phyloP scores from a whole-genome alignment of 306 rosid species.

The Trifolium repens region DNA sequence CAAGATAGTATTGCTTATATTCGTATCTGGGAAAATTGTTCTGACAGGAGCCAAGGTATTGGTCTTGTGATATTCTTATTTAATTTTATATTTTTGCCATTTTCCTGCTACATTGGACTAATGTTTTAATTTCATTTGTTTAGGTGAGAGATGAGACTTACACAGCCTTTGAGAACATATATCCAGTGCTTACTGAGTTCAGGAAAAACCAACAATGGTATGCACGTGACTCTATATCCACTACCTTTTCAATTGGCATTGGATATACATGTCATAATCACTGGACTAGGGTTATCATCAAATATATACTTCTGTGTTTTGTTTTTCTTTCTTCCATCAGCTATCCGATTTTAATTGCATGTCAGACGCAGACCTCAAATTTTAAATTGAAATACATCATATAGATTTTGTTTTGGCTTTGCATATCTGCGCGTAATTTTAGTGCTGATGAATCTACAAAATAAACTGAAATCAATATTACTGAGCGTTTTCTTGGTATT shows the following conservation, averaged over 20 bases:
- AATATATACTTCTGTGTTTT: background rate
- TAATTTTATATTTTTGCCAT: background rate
- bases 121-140: background rate
- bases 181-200: slow-evolving; percentile 20
- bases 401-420: background rate
- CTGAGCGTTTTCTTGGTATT: background rate
- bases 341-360: background rate
- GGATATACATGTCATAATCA: slow-evolving; percentile 21
- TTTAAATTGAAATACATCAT: background rate
- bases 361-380: background rate
- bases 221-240: slow-evolving; percentile 31
- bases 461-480: background rate
- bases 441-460: background rate
- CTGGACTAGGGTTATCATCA: background rate
- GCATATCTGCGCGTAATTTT: background rate
- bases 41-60: slow-evolving; percentile 22
- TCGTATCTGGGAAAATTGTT: slow-evolving; percentile 18
- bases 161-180: slow-evolving; percentile 25
- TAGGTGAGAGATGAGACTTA: slow-evolving; percentile 25
- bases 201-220: slow-evolving; percentile 47
- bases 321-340: background rate
- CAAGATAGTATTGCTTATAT: slow-evolving; percentile 18
- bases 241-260: background rate
- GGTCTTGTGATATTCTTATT: background rate
- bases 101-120: background rate